Evolutionary conservation across 1,139 yeast species (phyloP).

Genomic region (Scheffersomyces quercinus): DNA sequence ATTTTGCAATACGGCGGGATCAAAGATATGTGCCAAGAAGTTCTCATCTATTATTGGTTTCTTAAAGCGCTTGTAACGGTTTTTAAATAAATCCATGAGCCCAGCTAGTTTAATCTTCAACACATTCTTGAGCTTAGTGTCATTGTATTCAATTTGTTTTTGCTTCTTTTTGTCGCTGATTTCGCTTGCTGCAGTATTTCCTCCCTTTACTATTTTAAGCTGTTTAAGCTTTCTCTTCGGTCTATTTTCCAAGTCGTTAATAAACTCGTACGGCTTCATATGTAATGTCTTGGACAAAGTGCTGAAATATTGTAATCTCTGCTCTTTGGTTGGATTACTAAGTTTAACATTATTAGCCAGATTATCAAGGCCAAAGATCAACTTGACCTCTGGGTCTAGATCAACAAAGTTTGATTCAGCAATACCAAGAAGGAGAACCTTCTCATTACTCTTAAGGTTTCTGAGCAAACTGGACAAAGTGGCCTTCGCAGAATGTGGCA

Average conservation of each 20-base stretch:
- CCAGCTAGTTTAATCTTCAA: constrained; percentile 84
- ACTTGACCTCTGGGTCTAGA: constrained; percentile 39
- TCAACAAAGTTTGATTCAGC: constrained; percentile 49
- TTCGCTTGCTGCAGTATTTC: constrained; percentile 10
- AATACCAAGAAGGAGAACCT: constrained; percentile 74
- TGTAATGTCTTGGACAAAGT: constrained; percentile 55
- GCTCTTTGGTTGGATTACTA: constrained; percentile 36
- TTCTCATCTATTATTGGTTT: constrained; percentile 87
- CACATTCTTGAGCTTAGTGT: constrained; percentile 79
- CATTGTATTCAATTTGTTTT: constrained; percentile 64
- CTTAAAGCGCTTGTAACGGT: constrained; percentile 82
- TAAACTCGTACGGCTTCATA: constrained; percentile 67
- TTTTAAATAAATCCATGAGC: constrained; percentile 85
- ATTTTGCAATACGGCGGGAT: constrained; percentile 43
- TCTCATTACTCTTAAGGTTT: constrained; percentile 70
- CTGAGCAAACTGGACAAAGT: constrained; percentile 72
- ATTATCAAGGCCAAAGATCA: constrained; percentile 53
- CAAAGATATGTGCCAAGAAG: constrained; percentile 73
- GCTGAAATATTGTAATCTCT: constrained; percentile 55
- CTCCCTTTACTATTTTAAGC: constrained; percentile 27
- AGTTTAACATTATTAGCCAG: constrained; percentile 51
- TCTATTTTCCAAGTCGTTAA: constrained; percentile 51
- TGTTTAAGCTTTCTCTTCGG: constrained; percentile 49
- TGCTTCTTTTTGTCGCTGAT: constrained; percentile 30
- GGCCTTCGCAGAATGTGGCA: constrained; percentile 68